Evolutionary conservation across 176 grass and related monocot genomes (phyloP).

Genomic region (Phragmites australis): DNA sequence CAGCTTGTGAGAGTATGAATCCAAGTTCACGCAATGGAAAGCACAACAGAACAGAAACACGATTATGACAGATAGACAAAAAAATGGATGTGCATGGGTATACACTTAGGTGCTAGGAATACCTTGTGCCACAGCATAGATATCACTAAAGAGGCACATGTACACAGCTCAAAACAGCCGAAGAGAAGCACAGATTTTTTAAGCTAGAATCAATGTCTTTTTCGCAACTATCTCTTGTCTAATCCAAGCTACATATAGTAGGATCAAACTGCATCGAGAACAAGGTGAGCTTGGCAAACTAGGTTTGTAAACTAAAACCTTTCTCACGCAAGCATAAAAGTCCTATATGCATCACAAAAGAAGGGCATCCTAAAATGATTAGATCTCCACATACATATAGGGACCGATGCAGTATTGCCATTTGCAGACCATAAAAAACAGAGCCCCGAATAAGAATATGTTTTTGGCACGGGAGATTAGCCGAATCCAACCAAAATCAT

Average conservation of each 20-base stretch:
- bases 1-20: background rate
- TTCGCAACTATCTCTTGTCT: background rate
- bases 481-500: conserved; percentile 13
- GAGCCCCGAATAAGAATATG: background rate
- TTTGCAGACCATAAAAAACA: background rate
- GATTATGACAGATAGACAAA: background rate
- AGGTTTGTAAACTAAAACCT: background rate
- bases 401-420: background rate
- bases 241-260: background rate
- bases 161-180: background rate
- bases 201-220: background rate
- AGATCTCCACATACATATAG: background rate
- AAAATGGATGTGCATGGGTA: background rate
- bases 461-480: background rate
- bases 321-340: background rate
- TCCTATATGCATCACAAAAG: background rate
- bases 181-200: background rate
- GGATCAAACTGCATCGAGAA: background rate
- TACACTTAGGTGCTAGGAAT: background rate
- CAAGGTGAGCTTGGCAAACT: background rate
- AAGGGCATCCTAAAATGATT: background rate
- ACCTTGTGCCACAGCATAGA: background rate
- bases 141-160: background rate
- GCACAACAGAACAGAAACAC: background rate
- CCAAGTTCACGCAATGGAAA: background rate